These are phyloP conservation scores for Hypoxylon trugodes DNA, from an alignment of 495 filamentous ascomycete genomes.

Conservation along the genomic window DNA sequence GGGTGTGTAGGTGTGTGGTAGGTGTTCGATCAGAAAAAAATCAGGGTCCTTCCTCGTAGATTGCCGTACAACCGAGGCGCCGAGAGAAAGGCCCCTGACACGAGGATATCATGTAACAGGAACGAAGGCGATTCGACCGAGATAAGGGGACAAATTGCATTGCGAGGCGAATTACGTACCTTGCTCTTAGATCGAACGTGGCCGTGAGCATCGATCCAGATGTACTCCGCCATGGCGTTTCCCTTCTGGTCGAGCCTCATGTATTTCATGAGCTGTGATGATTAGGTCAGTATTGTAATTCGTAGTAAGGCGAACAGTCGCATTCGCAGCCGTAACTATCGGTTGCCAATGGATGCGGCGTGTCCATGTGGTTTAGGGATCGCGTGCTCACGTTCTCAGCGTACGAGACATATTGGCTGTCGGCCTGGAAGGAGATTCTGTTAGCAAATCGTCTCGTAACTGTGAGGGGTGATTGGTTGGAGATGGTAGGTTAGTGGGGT, in stretches of 20 bases:
- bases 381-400: conserved; percentile 64
- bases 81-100: conserved; percentile 31
- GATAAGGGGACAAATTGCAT: conserved; percentile 27
- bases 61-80: conserved; percentile 9
- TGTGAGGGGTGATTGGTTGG: conserved; percentile 45
- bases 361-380: conserved; percentile 54
- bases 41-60: conserved; percentile 20
- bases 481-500: conserved; percentile 37
- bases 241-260: conserved; percentile 89
- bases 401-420: conserved; percentile 63
- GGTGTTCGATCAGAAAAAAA: conserved; percentile 12
- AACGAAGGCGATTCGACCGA: conserved; percentile 43
- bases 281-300: conserved; percentile 35
- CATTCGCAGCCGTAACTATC: conserved; percentile 16
- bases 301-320: conserved; percentile 19
- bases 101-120: conserved; percentile 39
- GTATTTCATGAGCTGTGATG: conserved; percentile 85
- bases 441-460: conserved; percentile 50
- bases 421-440: conserved; percentile 63
- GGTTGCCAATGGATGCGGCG: conserved; percentile 21
- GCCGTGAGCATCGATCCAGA: conserved; percentile 83
- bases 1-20: no score
- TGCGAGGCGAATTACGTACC: conserved; percentile 65
- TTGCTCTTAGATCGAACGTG: conserved; percentile 47
- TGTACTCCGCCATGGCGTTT: conserved; percentile 88